These are phyloP conservation scores for Tetrapisispora phaffii DNA, from an alignment of 805 yeast genomes.

Conservation along the genomic window DNA sequence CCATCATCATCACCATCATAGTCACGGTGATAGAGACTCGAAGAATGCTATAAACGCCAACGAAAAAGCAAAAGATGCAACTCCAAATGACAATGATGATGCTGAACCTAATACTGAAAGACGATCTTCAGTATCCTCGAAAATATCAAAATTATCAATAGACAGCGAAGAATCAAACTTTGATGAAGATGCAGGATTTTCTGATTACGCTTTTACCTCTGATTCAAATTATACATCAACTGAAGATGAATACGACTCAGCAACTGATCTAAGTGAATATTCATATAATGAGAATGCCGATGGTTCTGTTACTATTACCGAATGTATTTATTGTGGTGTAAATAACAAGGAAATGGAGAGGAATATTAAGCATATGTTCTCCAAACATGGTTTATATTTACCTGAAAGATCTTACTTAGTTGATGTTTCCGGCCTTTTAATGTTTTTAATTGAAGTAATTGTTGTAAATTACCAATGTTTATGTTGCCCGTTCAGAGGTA, in stretches of 20 bases:
- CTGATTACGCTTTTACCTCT: constrained; percentile 39
- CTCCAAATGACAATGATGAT: constrained; percentile 20
- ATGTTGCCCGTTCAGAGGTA: constrained; percentile 77
- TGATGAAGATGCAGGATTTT: constrained; percentile 37
- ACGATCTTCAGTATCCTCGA: constrained; percentile 45
- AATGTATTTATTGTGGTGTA: constrained; percentile 50
- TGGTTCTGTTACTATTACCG: constrained; percentile 29
- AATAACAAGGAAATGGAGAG: constrained; percentile 44
- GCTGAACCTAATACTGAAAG: constrained; percentile 32
- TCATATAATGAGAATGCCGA: constrained; percentile 18
- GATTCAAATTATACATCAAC: constrained; percentile 27
- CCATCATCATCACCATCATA: too few species aligned
- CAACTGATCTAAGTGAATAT: constrained; percentile 10
- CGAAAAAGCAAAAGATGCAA: too few species aligned
- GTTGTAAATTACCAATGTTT: constrained; percentile 79
- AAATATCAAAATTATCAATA: constrained; percentile 37
- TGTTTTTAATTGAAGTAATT: constrained; percentile 67
- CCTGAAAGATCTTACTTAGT: constrained; percentile 69
- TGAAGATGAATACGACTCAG: constrained; percentile 8
- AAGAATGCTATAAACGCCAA: too few species aligned
- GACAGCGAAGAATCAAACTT: constrained; percentile 31
- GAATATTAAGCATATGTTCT: constrained; percentile 68
- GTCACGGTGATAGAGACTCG: too few species aligned
- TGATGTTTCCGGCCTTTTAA: constrained; percentile 63
- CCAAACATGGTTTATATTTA: constrained; percentile 71